Conservation (phyloP, 2,329 filamentous ascomycete genomes). For the Xylariaceae sp. region DNA sequence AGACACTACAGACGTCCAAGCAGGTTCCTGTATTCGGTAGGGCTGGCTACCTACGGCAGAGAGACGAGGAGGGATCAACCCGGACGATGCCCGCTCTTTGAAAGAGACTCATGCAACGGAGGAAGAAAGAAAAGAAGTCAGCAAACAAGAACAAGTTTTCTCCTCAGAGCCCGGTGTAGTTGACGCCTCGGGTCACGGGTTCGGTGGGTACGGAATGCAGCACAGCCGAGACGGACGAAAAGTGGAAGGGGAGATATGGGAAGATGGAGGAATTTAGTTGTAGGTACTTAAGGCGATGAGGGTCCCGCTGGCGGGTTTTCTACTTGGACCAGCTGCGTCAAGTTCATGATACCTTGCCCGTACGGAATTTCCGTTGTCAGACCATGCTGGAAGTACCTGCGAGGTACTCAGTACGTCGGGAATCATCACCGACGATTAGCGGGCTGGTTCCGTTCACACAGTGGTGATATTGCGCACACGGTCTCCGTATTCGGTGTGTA, state of each 20-base stretch:
- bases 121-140: conserved; percentile 2
- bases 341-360: too few relatives aligned
- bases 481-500: too few relatives aligned
- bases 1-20: not conserved
- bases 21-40: too few relatives aligned
- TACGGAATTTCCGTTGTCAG: too few relatives aligned
- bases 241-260: conserved; percentile 6
- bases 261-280: not conserved
- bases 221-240: conserved; percentile 12
- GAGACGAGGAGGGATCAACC: conserved; percentile 4
- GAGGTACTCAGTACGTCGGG: too few relatives aligned
- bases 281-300: too few relatives aligned
- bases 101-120: conserved; percentile 2
- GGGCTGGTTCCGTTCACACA: too few relatives aligned
- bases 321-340: too few relatives aligned
- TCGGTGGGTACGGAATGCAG: conserved; percentile 11
- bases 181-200: conserved; percentile 16
- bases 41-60: not conserved
- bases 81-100: conserved; percentile 8
- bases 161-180: conserved; percentile 8
- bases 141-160: conserved; percentile 6
- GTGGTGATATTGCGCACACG: too few relatives aligned
- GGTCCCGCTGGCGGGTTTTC: too few relatives aligned
- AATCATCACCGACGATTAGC: too few relatives aligned
- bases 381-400: too few relatives aligned